Evolutionary conservation across 2,329 filamentous ascomycete genomes (phyloP).

Genomic region (Chaetomium strumarium): DNA sequence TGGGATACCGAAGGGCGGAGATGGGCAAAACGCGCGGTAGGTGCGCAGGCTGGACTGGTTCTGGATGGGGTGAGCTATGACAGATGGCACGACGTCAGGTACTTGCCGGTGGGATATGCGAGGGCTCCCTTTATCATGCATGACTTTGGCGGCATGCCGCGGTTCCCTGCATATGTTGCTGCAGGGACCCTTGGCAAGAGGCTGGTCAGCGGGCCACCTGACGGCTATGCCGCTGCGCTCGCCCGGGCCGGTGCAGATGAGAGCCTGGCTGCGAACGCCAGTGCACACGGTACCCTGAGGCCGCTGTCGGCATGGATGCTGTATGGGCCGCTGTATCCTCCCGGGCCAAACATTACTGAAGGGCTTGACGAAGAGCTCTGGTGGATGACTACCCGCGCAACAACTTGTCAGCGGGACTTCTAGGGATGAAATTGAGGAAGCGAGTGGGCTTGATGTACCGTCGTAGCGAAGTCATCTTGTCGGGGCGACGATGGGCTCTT

Average conservation of each 20-base stretch:
- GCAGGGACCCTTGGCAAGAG: slow-evolving; percentile 32
- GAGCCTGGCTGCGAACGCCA: neutral
- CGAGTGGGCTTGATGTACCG: no score
- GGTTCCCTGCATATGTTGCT: slow-evolving; percentile 32
- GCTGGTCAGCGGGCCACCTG: slow-evolving; percentile 21
- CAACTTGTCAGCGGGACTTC: no score
- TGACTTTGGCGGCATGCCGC: slow-evolving; percentile 21
- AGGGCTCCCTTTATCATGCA: no score
- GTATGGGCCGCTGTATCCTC: slow-evolving; percentile 6
- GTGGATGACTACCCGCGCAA: no score
- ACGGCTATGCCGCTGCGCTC: slow-evolving; percentile 31
- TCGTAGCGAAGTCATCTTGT: no score
- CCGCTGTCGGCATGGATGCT: slow-evolving; percentile 15
- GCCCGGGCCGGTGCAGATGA: neutral
- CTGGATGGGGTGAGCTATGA: slow-evolving; percentile 26
- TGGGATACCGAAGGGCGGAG: slow-evolving; percentile 35
- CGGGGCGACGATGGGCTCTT: no score
- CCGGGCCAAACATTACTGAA: no score
- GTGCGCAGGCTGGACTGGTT: slow-evolving; percentile 15
- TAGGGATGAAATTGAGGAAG: no score
- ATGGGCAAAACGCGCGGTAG: neutral
- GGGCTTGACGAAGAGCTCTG: no score
- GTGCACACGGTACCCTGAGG: neutral
- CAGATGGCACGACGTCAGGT: slow-evolving; percentile 1
- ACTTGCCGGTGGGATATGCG: neutral